These are phyloP conservation scores for Trichoderma semiorbis DNA, from an alignment of 2,329 filamentous ascomycete genomes.

Conservation along the genomic window DNA sequence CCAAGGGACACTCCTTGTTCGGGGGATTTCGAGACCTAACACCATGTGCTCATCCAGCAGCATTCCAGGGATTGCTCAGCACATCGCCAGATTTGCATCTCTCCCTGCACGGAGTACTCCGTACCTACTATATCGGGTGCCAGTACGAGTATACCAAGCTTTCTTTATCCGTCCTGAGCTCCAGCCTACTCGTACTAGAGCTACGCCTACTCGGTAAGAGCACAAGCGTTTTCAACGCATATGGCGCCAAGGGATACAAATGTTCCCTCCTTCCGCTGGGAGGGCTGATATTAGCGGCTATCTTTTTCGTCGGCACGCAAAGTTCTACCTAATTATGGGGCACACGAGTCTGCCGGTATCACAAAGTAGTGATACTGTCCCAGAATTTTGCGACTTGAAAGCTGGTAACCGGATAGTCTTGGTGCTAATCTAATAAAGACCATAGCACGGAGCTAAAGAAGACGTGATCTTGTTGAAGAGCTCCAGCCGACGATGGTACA, in stretches of 20 bases:
- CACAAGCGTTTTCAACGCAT: background rate
- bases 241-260: background rate
- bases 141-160: background rate
- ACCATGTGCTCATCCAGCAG: conserved; percentile 2
- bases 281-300: background rate
- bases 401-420: background rate
- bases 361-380: background rate
- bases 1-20: background rate
- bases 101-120: conserved; percentile 11
- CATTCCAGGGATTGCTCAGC: background rate
- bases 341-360: background rate
- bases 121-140: background rate
- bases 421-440: background rate
- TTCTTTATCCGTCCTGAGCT: background rate
- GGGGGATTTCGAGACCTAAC: background rate
- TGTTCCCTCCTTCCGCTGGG: background rate
- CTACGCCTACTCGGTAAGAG: background rate
- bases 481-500: background rate
- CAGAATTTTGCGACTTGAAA: background rate
- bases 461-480: background rate
- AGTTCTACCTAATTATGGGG: background rate
- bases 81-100: background rate
- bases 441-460: background rate
- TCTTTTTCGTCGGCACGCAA: background rate
- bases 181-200: background rate